A percentile compares a stretch with the other conserved stretches of the same genome.
phyloP scores from a whole-genome alignment of 805 yeast genomes.

The Starmerella bombicola region DNA sequence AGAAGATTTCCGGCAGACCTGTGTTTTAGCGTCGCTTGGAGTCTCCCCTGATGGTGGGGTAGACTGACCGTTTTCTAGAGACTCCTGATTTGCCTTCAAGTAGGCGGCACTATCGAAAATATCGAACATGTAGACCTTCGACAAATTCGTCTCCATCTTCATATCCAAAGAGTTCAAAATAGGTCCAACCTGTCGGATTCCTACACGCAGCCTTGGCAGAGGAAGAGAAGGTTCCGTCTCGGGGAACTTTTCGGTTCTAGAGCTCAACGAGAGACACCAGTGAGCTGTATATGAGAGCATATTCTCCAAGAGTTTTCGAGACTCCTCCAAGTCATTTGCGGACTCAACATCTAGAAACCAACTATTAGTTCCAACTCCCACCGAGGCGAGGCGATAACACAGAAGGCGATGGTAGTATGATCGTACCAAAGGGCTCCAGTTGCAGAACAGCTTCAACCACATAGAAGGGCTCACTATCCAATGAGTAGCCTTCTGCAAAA shows the following conservation, averaged over 20 bases:
- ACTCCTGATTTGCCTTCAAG: constrained; percentile 10
- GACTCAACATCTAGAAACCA: constrained; percentile 22
- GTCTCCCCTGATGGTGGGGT: not conserved
- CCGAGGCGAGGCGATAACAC: constrained; percentile 46
- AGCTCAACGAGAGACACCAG: constrained; percentile 14
- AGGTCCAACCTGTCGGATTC: constrained; percentile 18
- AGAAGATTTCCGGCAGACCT: not conserved
- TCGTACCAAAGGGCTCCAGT: constrained; percentile 70
- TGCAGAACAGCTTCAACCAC: constrained; percentile 53
- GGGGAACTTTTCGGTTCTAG: constrained; percentile 12
- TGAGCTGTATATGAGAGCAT: constrained; percentile 19
- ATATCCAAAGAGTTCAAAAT: not conserved
- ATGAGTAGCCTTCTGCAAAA: constrained; percentile 38
- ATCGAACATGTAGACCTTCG: constrained; percentile 28
- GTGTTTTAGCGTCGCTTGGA: not conserved
- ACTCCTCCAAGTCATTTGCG: constrained; percentile 24
- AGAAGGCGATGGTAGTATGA: constrained; percentile 54
- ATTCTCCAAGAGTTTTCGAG: constrained; percentile 20
- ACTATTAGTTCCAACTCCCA: constrained; percentile 22
- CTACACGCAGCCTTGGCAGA: constrained; percentile 24
- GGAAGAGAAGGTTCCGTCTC: constrained; percentile 25
- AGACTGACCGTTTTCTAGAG: not conserved
- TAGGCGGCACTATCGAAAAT: constrained; percentile 32
- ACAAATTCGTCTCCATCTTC: constrained; percentile 14
- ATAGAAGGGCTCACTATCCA: constrained; percentile 42